Conservation (phyloP, 257 asterid genomes). For the Solanum appendiculatum region DNA sequence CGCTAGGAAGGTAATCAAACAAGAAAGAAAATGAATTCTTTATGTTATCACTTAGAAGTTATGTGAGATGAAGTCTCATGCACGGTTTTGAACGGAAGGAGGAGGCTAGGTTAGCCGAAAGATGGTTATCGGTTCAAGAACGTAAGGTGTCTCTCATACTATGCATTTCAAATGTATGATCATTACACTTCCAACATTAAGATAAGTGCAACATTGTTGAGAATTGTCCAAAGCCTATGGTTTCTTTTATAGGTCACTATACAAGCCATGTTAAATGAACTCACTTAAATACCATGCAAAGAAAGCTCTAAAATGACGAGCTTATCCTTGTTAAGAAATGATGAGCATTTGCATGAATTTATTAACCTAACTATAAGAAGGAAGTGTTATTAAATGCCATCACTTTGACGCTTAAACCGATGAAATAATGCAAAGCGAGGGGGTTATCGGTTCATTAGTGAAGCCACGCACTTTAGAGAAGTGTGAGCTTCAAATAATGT, state of each 20-base stretch:
- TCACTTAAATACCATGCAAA: background rate
- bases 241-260: background rate
- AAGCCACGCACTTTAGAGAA: background rate
- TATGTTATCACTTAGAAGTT: background rate
- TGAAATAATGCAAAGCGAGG: background rate
- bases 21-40: background rate
- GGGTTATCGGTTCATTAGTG: background rate
- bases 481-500: background rate
- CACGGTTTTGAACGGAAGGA: background rate
- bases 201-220: background rate
- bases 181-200: background rate
- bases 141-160: background rate
- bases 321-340: background rate
- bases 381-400: background rate
- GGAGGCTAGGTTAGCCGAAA: background rate
- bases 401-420: background rate
- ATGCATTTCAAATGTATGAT: background rate
- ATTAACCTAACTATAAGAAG: background rate
- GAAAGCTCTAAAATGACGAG: background rate
- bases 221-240: background rate
- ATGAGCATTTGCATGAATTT: background rate
- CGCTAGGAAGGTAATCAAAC: background rate
- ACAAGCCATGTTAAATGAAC: background rate
- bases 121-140: background rate
- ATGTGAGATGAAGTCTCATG: background rate